Conservation (phyloP, 179 eudicot genomes). For the Camellia oleifera region DNA sequence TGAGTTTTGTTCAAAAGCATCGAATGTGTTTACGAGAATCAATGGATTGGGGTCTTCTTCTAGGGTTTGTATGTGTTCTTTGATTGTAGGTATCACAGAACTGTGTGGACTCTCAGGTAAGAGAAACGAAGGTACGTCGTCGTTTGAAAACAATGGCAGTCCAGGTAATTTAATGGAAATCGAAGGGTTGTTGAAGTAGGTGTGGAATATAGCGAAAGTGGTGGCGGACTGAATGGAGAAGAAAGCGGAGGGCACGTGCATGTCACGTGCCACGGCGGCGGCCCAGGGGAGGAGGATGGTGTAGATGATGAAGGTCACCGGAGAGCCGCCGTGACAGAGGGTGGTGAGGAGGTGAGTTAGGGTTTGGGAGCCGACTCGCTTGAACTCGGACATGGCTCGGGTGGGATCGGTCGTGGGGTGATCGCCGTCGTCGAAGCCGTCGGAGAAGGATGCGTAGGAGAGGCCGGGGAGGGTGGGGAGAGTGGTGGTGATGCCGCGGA, state of each 20-base stretch:
- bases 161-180: slow-evolving; percentile 24
- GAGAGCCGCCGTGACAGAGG: slow-evolving; percentile 25
- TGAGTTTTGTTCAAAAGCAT: slow-evolving; percentile 37
- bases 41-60: slow-evolving; percentile 29
- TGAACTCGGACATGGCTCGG: slow-evolving; percentile 1
- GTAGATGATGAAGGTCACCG: slow-evolving; percentile 32
- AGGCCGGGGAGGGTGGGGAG: slow-evolving; percentile 10
- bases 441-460: slow-evolving; percentile 23
- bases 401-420: not conserved
- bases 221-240: slow-evolving; percentile 34
- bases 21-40: slow-evolving; percentile 44
- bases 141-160: slow-evolving; percentile 27
- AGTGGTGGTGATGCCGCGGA: not conserved
- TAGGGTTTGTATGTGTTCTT: slow-evolving; percentile 39
- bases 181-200: slow-evolving; percentile 23
- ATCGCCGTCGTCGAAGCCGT: not conserved
- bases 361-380: slow-evolving; percentile 25
- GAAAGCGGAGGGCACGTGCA: slow-evolving; percentile 20
- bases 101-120: slow-evolving; percentile 23
- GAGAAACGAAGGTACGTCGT: slow-evolving; percentile 35
- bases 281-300: slow-evolving; percentile 39
- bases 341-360: slow-evolving; percentile 22
- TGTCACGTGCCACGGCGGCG: slow-evolving; percentile 43
- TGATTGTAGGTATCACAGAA: slow-evolving; percentile 16
- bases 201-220: slow-evolving; percentile 34